Evolutionary conservation across 2,329 filamentous ascomycete species (phyloP), one percentile per base, ranked within the genome.

Genomic region (Aureobasidium zeae): DNA sequence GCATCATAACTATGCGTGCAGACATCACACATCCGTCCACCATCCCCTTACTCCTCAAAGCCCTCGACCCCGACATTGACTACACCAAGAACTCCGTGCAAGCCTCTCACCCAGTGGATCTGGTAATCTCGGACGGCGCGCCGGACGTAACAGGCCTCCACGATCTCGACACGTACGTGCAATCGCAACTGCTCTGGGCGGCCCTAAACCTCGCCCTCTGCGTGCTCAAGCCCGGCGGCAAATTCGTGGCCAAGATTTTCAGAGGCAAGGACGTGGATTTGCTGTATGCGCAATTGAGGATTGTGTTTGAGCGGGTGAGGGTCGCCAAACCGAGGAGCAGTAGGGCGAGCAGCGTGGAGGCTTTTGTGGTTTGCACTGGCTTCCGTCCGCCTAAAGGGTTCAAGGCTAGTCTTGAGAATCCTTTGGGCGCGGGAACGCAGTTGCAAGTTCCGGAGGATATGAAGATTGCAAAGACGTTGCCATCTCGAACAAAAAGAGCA

Each of bases 171-270:
- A 96, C 96, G 53, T 98, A 98, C 64, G 85, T 98, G 13, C 91
- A 98, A 65, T 88, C 85, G 7, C 91, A 96, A 64, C 74, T 98
- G 7, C 80, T 98, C 37, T 95, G 93, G 63, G 86, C 89, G 0
- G 91, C 91, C 0, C 75, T 98, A 15, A 94, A 95, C 61, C 77
- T 98, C 2, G 87, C 91, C 0, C 77, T 95, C 10, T 94, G 89
- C 59, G 87, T 98, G 10, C 75, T 98, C 16, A 83, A 84, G 48
- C 88, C 88, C 0, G 91, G 91, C 31, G 91, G 91, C 50, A 94
- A 86, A 57, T 98, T 98, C 55, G 89, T 98, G 6, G 91, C 91
- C 48, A 98, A 98, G 70, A 95, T 98, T 49, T 98, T 98, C 68
- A 72, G 91, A 12, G 88, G 86, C 12, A 81, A 87, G 54, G 91